Conservation (phyloP, 768 basidiomycete genomes). For the Exidia glandulosa region DNA sequence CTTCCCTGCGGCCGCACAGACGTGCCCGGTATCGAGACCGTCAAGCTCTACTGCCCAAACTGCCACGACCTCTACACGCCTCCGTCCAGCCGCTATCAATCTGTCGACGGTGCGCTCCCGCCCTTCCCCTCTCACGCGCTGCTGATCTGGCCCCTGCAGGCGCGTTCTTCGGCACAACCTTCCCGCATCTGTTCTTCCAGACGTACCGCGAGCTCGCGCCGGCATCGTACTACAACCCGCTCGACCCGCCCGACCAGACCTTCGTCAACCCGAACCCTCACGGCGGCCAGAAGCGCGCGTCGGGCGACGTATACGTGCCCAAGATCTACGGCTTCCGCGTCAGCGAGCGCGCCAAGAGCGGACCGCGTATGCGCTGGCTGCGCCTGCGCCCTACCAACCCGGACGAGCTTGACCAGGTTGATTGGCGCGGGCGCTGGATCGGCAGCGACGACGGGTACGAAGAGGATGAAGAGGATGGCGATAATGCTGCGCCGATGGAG, state of each 20-base stretch:
- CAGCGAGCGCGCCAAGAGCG: conserved; percentile 86
- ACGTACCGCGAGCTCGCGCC: conserved; percentile 93
- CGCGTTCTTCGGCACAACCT: conserved; percentile 99
- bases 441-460: conserved; percentile 47
- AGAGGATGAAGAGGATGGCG: conserved; percentile 62
- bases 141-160: conserved; percentile 35
- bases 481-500: neutral
- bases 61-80: conserved; percentile 96
- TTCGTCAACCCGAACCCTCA: conserved; percentile 84
- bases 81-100: conserved; percentile 89
- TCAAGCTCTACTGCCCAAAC: conserved; percentile 95
- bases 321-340: conserved; percentile 98
- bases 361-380: conserved; percentile 96
- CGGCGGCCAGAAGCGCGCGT: conserved; percentile 80
- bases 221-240: conserved; percentile 79
- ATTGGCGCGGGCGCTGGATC: conserved; percentile 86
- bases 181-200: conserved; percentile 95
- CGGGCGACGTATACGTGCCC: conserved; percentile 79
- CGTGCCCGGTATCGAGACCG: conserved; percentile 91
- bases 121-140: no score
- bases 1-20: conserved; percentile 94
- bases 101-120: conserved; percentile 75
- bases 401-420: conserved; percentile 75
- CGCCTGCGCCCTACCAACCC: conserved; percentile 73
- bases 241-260: conserved; percentile 39